Percentiles rank a stretch among this genome's conserved stretches.
phyloP scores from a whole-genome alignment of 2,329 filamentous ascomycete genomes.

The Aspergillus nomiae region DNA sequence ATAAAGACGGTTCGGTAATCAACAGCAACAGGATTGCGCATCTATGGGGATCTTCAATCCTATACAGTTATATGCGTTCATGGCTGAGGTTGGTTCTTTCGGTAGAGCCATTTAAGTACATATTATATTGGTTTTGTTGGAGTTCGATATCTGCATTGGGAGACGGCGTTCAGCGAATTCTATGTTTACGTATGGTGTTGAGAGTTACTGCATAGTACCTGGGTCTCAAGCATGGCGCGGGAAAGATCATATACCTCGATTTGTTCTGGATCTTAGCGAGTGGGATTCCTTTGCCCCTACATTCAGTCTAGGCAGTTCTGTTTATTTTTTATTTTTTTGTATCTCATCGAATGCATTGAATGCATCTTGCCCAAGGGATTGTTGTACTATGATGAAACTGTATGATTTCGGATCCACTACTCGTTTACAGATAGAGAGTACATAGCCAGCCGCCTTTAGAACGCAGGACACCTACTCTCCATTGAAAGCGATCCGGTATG shows the following conservation, averaged over 20 bases:
- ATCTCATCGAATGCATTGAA: background rate
- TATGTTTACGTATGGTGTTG: slow-evolving; percentile 3
- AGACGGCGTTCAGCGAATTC: slow-evolving; percentile 8
- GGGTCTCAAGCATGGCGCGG: slow-evolving; percentile 12
- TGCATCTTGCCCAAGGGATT: background rate
- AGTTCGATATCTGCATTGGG: slow-evolving; percentile 16
- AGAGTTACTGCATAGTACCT: slow-evolving; percentile 6
- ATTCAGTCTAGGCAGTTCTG: background rate
- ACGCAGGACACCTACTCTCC: too few species aligned
- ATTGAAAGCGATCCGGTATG: too few species aligned
- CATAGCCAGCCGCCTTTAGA: background rate
- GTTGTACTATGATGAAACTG: background rate
- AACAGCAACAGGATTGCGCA: background rate
- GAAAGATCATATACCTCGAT: slow-evolving; percentile 6
- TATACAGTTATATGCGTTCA: background rate
- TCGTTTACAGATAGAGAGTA: background rate
- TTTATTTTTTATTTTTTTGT: background rate
- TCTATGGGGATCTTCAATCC: background rate
- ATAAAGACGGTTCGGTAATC: background rate
- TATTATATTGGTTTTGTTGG: slow-evolving; percentile 8
- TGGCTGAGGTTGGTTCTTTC: background rate
- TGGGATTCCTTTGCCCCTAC: background rate
- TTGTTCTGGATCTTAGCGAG: slow-evolving; percentile 7
- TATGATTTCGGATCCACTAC: background rate
- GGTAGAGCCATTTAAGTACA: slow-evolving; percentile 4